Evolutionary conservation across 2,329 filamentous ascomycete genomes (phyloP).

Genomic region (Parastagonospora nodorum): DNA sequence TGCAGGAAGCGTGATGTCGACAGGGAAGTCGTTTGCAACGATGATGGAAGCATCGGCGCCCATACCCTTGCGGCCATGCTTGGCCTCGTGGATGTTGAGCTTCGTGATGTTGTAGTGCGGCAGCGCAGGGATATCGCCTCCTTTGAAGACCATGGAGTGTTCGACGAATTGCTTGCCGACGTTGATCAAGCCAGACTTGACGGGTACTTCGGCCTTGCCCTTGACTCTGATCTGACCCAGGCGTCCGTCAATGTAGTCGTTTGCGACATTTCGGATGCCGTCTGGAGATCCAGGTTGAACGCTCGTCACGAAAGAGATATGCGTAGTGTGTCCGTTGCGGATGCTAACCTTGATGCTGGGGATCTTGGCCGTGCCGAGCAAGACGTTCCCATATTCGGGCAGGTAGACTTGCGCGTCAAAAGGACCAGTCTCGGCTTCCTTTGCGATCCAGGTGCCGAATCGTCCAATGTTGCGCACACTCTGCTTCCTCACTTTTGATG

Average conservation of each 20-base stretch:
- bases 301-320: slow-evolving; percentile 78
- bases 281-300: slow-evolving; percentile 76
- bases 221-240: slow-evolving; percentile 72
- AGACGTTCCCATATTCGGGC: slow-evolving; percentile 77
- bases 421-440: slow-evolving; percentile 73
- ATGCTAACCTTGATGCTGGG: slow-evolving; percentile 78
- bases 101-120: slow-evolving; percentile 83
- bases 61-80: slow-evolving; percentile 66
- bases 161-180: slow-evolving; percentile 78
- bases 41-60: slow-evolving; percentile 77
- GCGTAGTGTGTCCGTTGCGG: slow-evolving; percentile 75
- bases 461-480: slow-evolving; percentile 76
- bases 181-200: slow-evolving; percentile 79
- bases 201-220: slow-evolving; percentile 72
- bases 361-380: slow-evolving; percentile 77
- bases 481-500: slow-evolving; percentile 71
- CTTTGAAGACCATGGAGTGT: slow-evolving; percentile 79
- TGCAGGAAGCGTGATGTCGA: slow-evolving; percentile 76
- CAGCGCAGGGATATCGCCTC: slow-evolving; percentile 71
- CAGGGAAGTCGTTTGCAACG: slow-evolving; percentile 76
- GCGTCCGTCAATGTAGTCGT: slow-evolving; percentile 85
- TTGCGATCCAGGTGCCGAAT: slow-evolving; percentile 79
- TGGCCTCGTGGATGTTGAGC: slow-evolving; percentile 77
- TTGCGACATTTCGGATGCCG: slow-evolving; percentile 77
- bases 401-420: slow-evolving; percentile 78